Conservation (phyloP, 2,329 filamentous ascomycete species). For the Nemania sp. region DNA sequence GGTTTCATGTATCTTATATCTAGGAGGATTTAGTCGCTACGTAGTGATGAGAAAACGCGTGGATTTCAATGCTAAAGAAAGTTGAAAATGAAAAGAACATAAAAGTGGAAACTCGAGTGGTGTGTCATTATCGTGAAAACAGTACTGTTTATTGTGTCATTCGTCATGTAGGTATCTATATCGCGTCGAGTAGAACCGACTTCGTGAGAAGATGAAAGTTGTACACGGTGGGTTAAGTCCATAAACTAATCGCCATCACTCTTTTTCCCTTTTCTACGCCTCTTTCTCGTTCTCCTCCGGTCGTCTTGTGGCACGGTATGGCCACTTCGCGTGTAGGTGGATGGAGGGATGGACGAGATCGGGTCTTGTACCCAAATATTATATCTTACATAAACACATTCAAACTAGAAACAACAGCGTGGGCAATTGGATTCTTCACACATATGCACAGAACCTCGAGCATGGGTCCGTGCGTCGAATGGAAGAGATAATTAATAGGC, state of each 20-base stretch:
- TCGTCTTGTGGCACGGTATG: constrained; percentile 4
- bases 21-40: too few species aligned
- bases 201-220: constrained; percentile 22
- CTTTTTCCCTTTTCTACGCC: constrained; percentile 21
- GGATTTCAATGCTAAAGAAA: too few species aligned
- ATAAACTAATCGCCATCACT: constrained; percentile 22
- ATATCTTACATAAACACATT: constrained; percentile 38
- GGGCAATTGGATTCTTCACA: constrained; percentile 5
- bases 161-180: constrained; percentile 35
- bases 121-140: too few species aligned
- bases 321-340: not conserved
- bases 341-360: constrained; percentile 4
- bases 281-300: too few species aligned
- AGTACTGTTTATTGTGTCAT: constrained; percentile 23
- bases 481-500: not conserved
- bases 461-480: constrained; percentile 16
- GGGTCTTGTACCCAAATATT: constrained; percentile 28
- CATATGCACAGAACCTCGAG: constrained; percentile 7
- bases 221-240: constrained; percentile 18
- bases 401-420: constrained; percentile 16
- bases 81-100: not conserved
- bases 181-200: constrained; percentile 29
- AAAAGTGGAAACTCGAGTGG: not conserved
- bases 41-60: too few species aligned
- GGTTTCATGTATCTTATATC: constrained; percentile 3